Evolutionary conservation across 1,284 basidiomycete species (phyloP), one percentile per base, ranked within the genome.

Genomic region (Filobasidium uniguttulatum): DNA sequence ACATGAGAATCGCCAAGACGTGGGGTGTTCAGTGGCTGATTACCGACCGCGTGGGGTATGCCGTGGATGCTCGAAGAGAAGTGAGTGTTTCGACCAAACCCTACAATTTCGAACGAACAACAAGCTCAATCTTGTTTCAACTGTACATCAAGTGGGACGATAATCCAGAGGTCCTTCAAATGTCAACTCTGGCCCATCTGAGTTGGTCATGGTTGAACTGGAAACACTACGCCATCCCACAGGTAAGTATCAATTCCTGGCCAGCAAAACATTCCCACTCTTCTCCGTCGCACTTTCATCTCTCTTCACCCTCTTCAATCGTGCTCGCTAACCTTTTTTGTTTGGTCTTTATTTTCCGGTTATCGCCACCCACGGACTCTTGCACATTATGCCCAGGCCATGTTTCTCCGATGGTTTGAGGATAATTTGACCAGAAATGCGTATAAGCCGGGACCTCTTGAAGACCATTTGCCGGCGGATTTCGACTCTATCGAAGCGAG

Each of bases 11-110:
- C 75, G 64, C 86, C 46, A 82, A 86, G 29, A 73, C 84, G 53
- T 94, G 89, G 91, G 86, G 80, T 52, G 85, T 87, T 31, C 81
- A 88, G 60, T 91, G 82, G 15, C 85, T 98, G 58, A 74, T 98
- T 54, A 98, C 93, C 3, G 93, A 98, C 61, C 64, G 68, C 25
- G 66, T 68, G 14, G 66, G 57, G 12, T 57, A 48, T 7, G 63
- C 63, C 23, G 56, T 63, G 7, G 48, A 55, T n/a, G 56, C 67
- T 3, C 58, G 62, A 48, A 57, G 63, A 20, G 62, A 66, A 59
- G 67, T 66, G 55, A 53, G 66, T 58, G 3, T 3, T 8, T 12
- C 6, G 26, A 1, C n/a, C n/a, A n/a, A n/a, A n/a, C n/a, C n/a
- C n/a, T n/a, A n/a, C n/a, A n/a, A n/a, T n/a, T n/a, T n/a, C n/a